Evolutionary conservation across 2,329 filamentous ascomycete genomes (phyloP), one percentile per base, ranked within the genome.

Genomic region (Calonectria montana): DNA sequence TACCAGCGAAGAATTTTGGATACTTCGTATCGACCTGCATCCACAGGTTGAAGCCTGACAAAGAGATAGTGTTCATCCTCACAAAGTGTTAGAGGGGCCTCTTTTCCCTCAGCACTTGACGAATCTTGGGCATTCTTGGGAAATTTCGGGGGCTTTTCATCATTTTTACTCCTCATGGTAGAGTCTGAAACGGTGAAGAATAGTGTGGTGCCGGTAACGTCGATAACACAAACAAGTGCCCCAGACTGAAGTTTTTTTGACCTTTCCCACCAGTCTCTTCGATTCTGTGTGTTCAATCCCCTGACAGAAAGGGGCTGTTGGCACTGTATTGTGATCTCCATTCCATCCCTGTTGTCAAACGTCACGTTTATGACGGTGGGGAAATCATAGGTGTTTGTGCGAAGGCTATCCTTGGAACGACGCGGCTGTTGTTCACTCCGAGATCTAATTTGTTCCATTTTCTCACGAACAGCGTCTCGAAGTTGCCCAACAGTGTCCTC

Each of bases 251-350:
- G 81, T n/a, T 85, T 82, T 71, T 86, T 88, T 16, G 83, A 86
- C 4, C 83, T 80, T 21, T 80, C 74, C 90, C 89, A 91, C 87
- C 87, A 90, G 0, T 86, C 82, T 57, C 80, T 78, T 47, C 88
- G 83, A 61, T 83, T 65, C 39, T 76, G 74, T 0, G 57, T 45
- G 18, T 67, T 76, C 48, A 79, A 73, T 13, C 76, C 70, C 39
- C 62, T 47, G 2, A 81, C 63, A 25, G 73, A 61, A 2, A 76
- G 72, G 4, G 88, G 88, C 75, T 90, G 88, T 9, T 81, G 76
- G 66, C 90, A 88, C 16, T 80, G 76, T 16, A 88, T 80, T 0
- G 84, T 76, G 23, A 90, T 75, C 53, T 88, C 82, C 9, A 90
- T 75, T 0, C 88, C 88, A 12, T 78, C 78, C 23, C 76, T 73